These are phyloP conservation scores for Phialophora chinensis DNA, from an alignment of 2,329 filamentous ascomycete species.

Conservation along the genomic window DNA sequence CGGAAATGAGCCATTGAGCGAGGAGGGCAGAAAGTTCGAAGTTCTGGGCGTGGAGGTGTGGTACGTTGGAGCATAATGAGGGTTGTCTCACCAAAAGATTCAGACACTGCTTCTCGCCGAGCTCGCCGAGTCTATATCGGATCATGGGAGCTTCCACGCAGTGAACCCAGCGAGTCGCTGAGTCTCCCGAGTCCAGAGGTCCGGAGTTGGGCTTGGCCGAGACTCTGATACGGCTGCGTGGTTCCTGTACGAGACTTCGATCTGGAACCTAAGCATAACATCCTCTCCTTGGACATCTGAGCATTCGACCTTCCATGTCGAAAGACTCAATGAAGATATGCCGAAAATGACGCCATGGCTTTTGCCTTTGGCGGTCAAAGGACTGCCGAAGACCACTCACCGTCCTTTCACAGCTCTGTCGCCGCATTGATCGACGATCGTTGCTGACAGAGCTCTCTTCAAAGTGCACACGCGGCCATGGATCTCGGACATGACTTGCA, in stretches of 20 bases:
- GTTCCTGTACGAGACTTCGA: not conserved
- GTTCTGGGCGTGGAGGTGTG: constrained; percentile 91
- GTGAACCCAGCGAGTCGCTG: not conserved
- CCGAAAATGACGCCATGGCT: not conserved
- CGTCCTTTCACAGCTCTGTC: not conserved
- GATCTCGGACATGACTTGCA: constrained; percentile 15
- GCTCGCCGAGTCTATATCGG: not conserved
- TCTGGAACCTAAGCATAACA: not conserved
- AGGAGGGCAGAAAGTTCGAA: constrained; percentile 90
- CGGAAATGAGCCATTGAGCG: constrained; percentile 90
- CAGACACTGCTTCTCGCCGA: not conserved
- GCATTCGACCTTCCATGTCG: not conserved
- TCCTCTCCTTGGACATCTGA: not conserved
- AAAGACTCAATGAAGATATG: not conserved
- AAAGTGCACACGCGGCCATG: not conserved
- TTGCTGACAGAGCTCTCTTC: constrained; percentile 11
- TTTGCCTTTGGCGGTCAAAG: not conserved
- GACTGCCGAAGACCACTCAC: not conserved
- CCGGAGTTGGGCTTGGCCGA: too few species aligned
- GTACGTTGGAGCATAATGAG: constrained; percentile 71
- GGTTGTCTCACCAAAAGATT: not conserved
- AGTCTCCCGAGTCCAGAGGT: not conserved
- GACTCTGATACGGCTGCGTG: not conserved
- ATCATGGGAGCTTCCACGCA: not conserved
- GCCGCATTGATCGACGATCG: not conserved